Base-by-base conservation (phyloP, 345 rosid genomes). In the Crucihimalaya himalaica region DNA sequence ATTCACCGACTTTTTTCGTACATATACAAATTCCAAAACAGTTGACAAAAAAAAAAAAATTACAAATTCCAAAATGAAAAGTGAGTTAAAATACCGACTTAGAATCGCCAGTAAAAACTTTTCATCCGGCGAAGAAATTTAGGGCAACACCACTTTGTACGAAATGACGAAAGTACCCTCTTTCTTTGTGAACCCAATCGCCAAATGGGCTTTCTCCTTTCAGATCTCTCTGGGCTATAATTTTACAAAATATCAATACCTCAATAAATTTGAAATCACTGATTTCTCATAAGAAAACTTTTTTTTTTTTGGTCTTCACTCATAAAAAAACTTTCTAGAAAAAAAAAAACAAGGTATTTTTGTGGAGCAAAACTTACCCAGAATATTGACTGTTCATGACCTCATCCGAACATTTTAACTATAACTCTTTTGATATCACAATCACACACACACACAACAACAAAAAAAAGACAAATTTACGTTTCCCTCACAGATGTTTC, bases 361-460 rank as follows among this genome's bases (percentile, higher is more conserved):
- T 31, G 32, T 64, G 69, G 56, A 64, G 42, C 21, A 48, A 9
- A 19, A 65, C 56, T 31, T 65, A 65, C 70, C 69, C 27, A 32
- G 45, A 64, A 18, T 47, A 29, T 29, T 64, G 19, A 46, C 15
- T 63, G 40, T 28, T 45, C 54, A 46, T 65, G 45, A 48, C 70
- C 19, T 65, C 69, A 65, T 27, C 28, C 3, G 4, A 27, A 27
- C 4, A 27, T 0, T 27, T 27, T 0, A 21, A 21, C 2, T 27
- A 27, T 1, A 32, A 32, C 28, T 37, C 42, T 20, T 31, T 48
- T 48, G 5, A 34, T 31, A 31, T 32, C 2, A 29, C 31, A 27
- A 25, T 27, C 15, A 12, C 3, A 37, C 11, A 16, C 37, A 29
- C 32, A 31, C 34, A 31, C 34, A 7, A 6, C 4, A 21, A 7